Evolutionary conservation across 768 basidiomycete genomes (phyloP).

Genomic region (Mycena metata): DNA sequence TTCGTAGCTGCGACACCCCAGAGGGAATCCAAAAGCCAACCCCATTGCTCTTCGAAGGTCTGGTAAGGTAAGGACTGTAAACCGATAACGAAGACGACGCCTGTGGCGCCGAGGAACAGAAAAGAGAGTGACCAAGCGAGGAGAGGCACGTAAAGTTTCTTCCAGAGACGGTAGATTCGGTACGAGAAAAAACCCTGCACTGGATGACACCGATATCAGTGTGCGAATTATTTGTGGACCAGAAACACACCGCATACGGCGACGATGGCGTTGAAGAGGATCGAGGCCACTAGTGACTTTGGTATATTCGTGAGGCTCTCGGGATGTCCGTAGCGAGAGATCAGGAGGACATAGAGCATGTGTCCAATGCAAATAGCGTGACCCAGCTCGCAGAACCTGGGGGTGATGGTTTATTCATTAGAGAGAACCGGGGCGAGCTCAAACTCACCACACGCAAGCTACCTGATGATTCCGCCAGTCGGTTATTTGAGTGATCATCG

Average conservation of each 20-base stretch:
- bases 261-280: slow-evolving; percentile 28
- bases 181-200: slow-evolving; percentile 34
- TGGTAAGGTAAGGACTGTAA: not conserved
- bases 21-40: slow-evolving; percentile 21
- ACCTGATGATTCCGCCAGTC: slow-evolving; percentile 13
- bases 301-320: slow-evolving; percentile 17
- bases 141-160: slow-evolving; percentile 24
- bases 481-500: not conserved
- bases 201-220: not conserved
- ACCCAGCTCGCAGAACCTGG: slow-evolving; percentile 31
- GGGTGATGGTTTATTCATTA: not conserved
- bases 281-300: slow-evolving; percentile 3
- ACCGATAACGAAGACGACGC: slow-evolving; percentile 11
- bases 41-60: slow-evolving; percentile 14
- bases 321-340: slow-evolving; percentile 21
- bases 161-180: slow-evolving; percentile 34
- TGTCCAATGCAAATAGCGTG: slow-evolving; percentile 35
- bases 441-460: slow-evolving; percentile 26
- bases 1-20: slow-evolving; percentile 32
- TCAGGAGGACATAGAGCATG: slow-evolving; percentile 17
- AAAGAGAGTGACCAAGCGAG: slow-evolving; percentile 32
- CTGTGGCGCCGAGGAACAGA: slow-evolving; percentile 18
- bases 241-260: slow-evolving; percentile 24
- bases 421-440: not conserved
- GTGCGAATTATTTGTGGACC: too few species aligned